phyloP scores from a whole-genome alignment of 352 stramenopile species.

The Nothophytophthora sp. region DNA sequence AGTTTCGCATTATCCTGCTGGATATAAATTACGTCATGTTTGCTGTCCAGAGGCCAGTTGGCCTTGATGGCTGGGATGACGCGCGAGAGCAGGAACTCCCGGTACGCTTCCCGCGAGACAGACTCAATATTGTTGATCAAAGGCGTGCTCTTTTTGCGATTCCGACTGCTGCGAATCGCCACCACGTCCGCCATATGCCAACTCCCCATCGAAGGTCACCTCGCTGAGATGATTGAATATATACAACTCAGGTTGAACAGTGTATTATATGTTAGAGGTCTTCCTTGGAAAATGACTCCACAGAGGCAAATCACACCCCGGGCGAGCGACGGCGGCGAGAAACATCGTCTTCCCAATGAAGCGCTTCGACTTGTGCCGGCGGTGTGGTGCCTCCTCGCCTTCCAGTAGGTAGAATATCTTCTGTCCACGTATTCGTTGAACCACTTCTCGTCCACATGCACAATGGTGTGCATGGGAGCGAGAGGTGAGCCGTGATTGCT shows the following conservation, averaged over 20 bases:
- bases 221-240: background rate
- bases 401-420: background rate
- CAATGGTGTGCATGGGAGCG: background rate
- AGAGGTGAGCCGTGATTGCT: too few relatives aligned
- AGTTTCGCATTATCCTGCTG: constrained; percentile 33
- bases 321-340: too few relatives aligned
- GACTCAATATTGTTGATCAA: constrained; percentile 13
- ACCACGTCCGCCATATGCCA: constrained; percentile 19
- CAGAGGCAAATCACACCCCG: too few relatives aligned
- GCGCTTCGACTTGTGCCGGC: background rate
- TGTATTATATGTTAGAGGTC: too few relatives aligned
- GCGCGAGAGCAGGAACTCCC: constrained; percentile 10
- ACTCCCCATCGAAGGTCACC: constrained; percentile 20
- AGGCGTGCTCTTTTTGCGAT: constrained; percentile 7
- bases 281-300: too few relatives aligned
- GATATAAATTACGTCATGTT: constrained; percentile 6
- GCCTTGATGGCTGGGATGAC: constrained; percentile 27
- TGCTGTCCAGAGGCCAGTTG: constrained; percentile 12
- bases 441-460: constrained; percentile 14
- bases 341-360: constrained; percentile 10
- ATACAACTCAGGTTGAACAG: background rate
- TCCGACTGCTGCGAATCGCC: constrained; percentile 15
- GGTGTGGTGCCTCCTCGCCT: background rate
- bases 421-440: constrained; percentile 1
- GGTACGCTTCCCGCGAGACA: constrained; percentile 15